Conservation (phyloP, 352 stramenopile genomes). For the Pythium phragmiticola region DNA sequence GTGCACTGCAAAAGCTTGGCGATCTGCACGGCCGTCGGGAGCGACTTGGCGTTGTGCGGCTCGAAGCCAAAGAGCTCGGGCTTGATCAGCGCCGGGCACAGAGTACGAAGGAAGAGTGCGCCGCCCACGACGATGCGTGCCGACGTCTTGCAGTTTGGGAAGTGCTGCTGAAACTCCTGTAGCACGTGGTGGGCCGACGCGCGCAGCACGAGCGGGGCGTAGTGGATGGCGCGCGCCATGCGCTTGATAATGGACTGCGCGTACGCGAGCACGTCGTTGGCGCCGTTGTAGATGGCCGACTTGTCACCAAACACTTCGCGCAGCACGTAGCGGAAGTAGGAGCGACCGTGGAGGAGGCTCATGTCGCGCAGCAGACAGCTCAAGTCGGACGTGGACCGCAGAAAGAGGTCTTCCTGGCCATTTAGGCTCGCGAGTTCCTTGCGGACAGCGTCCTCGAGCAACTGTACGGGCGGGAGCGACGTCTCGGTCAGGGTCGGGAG, state of each 20-base stretch:
- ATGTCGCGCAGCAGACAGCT: slow-evolving; percentile 71
- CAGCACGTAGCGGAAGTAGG: slow-evolving; percentile 83
- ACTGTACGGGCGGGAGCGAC: slow-evolving; percentile 50
- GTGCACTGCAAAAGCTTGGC: slow-evolving; percentile 82
- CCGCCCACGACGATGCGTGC: slow-evolving; percentile 73
- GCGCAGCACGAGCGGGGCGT: slow-evolving; percentile 68
- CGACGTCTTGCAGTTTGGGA: slow-evolving; percentile 59
- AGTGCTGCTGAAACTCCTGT: slow-evolving; percentile 63
- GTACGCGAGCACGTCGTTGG: slow-evolving; percentile 49
- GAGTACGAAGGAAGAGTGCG: slow-evolving; percentile 70
- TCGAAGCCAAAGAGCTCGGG: slow-evolving; percentile 78
- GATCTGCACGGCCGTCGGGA: slow-evolving; percentile 64
- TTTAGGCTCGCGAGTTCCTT: slow-evolving; percentile 56
- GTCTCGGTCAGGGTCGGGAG: neutral
- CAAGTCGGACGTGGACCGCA: slow-evolving; percentile 73
- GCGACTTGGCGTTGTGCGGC: slow-evolving; percentile 47
- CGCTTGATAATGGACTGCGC: slow-evolving; percentile 65
- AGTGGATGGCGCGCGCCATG: slow-evolving; percentile 69
- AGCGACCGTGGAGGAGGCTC: slow-evolving; percentile 58
- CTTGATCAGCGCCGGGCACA: slow-evolving; percentile 81
- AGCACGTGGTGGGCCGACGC: slow-evolving; percentile 73
- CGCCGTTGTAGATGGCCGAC: slow-evolving; percentile 46
- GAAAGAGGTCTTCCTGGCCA: slow-evolving; percentile 74
- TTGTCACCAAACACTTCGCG: slow-evolving; percentile 73
- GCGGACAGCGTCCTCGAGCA: slow-evolving; percentile 68